Evolutionary conservation across 2,329 filamentous ascomycete genomes (phyloP), one percentile per base, ranked within the genome.

Genomic region (Colletotrichum eleusines): DNA sequence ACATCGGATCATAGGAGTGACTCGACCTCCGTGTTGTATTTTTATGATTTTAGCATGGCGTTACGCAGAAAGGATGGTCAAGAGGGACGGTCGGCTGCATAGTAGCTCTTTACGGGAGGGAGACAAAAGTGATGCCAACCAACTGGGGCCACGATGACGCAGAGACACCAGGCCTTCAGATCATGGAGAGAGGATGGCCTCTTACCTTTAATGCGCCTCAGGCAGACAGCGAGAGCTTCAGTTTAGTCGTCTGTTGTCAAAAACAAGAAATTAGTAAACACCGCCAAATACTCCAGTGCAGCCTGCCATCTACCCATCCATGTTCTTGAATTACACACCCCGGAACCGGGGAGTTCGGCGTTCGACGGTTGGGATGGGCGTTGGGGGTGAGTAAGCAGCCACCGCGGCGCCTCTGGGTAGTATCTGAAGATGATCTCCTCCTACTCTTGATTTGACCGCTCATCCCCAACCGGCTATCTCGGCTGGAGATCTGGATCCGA

Each of bases 1-100:
- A 66, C 18, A 54, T 54, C 64, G 31, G 38, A 61, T 48, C 26
- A 42, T 33, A 64, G 53, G 59, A 44, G 33, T 26, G 44, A 31
- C 28, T 55, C 35, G 14, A 38, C 20, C 67, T 60, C 67, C 35
- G 40, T 68, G 64, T 74, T 76, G 76, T 75, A 74, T 74, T 74
- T 72, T 71, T 73, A 76, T 78, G 75, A 74, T 74, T 74, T 77
- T 77, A 79, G 78, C 78, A 79, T 75, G 80, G 80, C 80, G 80
- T 81, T 73, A 68, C 50, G 62, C 59, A 69, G 48, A 66, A 55
- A 58, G 66, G 60, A 71, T 71, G 55, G 69, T 74, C 63, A 53
- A 23, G 60, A 50, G 26, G n/a, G 44, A 31, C n/a, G 59, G 59
- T 62, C 46, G 59, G 59, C 46, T 62, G 59, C 59, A 62, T 51